phyloP scores from a whole-genome alignment of 2,329 filamentous ascomycete species.

The Cladophialophora exuberans region DNA sequence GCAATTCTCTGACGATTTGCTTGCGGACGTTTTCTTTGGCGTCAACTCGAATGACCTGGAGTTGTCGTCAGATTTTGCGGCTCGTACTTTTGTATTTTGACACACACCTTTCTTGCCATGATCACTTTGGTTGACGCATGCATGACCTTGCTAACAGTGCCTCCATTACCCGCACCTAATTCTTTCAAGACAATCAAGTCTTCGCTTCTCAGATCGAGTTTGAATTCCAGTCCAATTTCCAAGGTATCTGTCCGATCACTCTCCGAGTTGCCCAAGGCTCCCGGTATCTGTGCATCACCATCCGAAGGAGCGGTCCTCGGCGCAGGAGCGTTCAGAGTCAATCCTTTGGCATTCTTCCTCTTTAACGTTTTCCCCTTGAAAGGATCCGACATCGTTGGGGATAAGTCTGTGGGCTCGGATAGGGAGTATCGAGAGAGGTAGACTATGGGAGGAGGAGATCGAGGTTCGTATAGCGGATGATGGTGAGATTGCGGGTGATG shows the following conservation, averaged over 20 bases:
- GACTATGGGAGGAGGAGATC: not conserved
- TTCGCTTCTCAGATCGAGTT: slow-evolving; percentile 85
- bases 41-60: slow-evolving; percentile 93
- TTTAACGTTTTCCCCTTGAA: slow-evolving; percentile 82
- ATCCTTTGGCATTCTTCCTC: slow-evolving; percentile 97
- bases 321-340: slow-evolving; percentile 79
- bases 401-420: not conserved
- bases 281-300: slow-evolving; percentile 66
- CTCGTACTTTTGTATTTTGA: not conserved
- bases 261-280: slow-evolving; percentile 60
- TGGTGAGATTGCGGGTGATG: slow-evolving; percentile 2
- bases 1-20: slow-evolving; percentile 93
- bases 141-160: slow-evolving; percentile 96
- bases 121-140: slow-evolving; percentile 92
- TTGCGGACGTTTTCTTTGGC: slow-evolving; percentile 97
- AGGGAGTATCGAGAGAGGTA: not conserved
- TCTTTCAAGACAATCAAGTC: slow-evolving; percentile 93
- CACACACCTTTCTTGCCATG: slow-evolving; percentile 90
- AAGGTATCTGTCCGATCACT: slow-evolving; percentile 70
- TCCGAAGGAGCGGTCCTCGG: slow-evolving; percentile 72
- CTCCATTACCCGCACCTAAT: slow-evolving; percentile 92
- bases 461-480: slow-evolving; percentile 12
- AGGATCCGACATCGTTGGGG: slow-evolving; percentile 57
- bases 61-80: slow-evolving; percentile 29
- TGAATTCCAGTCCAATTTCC: slow-evolving; percentile 97